Percentiles rank a stretch among this genome's conserved stretches.
These are phyloP conservation scores for Backusella circina DNA, from an alignment of 192 early-diverging fungal species.

Conservation along the genomic window DNA sequence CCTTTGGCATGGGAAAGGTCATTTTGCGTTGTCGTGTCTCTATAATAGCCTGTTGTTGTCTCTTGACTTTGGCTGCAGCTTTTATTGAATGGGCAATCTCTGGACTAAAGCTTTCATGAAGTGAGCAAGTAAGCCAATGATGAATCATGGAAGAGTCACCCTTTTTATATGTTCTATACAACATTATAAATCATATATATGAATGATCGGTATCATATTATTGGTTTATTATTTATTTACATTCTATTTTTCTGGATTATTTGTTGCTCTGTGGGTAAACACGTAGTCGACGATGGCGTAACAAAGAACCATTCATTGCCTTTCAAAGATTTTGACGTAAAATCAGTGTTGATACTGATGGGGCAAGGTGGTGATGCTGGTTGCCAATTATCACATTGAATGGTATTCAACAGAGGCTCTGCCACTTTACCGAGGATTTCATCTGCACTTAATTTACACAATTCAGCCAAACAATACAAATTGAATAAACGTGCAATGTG, in stretches of 20 bases:
- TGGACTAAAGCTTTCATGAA: not conserved
- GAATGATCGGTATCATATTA: not conserved
- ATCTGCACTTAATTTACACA: slow-evolving; percentile 14
- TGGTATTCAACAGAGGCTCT: slow-evolving; percentile 10
- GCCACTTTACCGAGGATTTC: slow-evolving; percentile 11
- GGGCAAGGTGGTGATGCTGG: not conserved
- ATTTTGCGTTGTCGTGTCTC: slow-evolving; percentile 15
- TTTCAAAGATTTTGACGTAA: not conserved
- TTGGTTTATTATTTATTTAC: not conserved
- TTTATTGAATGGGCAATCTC: not conserved
- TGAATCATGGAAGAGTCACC: not conserved
- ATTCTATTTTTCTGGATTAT: slow-evolving; percentile 5
- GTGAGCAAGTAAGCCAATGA: not conserved
- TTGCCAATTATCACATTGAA: slow-evolving; percentile 7
- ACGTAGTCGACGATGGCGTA: not conserved
- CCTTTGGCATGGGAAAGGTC: slow-evolving; percentile 1
- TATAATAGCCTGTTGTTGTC: slow-evolving; percentile 29
- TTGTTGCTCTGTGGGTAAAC: not conserved
- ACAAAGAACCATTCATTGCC: slow-evolving; percentile 1
- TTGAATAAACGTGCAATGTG: slow-evolving; percentile 8
- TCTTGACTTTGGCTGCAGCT: slow-evolving; percentile 1
- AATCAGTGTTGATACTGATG: not conserved
- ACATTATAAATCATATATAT: too few species aligned
- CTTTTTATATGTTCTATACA: not conserved
- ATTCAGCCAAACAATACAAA: slow-evolving; percentile 17